Base-by-base conservation (phyloP, 306 rosid species). In the Dryas octopetala region DNA sequence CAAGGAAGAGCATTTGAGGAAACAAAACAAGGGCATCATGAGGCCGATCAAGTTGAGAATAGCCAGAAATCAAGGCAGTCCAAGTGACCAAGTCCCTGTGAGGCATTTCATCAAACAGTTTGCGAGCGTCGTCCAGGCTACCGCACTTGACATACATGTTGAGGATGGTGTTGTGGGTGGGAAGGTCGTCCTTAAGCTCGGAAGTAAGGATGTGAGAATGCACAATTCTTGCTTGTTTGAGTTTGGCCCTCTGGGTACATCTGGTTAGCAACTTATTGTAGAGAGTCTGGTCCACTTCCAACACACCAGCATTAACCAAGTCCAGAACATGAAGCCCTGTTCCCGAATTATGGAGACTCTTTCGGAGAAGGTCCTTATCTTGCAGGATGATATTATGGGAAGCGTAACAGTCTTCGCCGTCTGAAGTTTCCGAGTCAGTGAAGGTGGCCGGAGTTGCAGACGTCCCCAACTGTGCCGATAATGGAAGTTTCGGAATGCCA, bases 41-140 rank as follows among this genome's bases (percentile, higher is more conserved):
- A 40, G 79, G 50, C 19, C 48, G 79, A 68, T 62, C 68, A 7
- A 67, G 60, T 69, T 82, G 82, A 73, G 82, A 73, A 73, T 82
- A 77, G 14, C 82, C 82, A 38, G 73, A 58, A 58, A 82, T 77
- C 85, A 82, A 52, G 57, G 85, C 68, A 54, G 85, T 77, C 85
- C 79, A 82, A 54, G 82, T 59, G 40, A 82, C 79, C 73, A 77
- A 15, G 26, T 77, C 85, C 67, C 8, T 68, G 4, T 4, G 46
- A 47, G 73, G 76, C 82, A 82, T 77, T 82, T 68, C 49, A 12
- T 73, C 73, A 23, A 82, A 82, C 76, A 82, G 4, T 41, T 68
- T 74, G 17, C 13, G 82, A 50, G 82, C 85, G 41, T 82, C 64
- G 7, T 60, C 79, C 57, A 81, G 11, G 8, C 72, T 54, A 12